Evolutionary conservation across 345 rosid genomes (phyloP).

Genomic region (Alliaria petiolata): DNA sequence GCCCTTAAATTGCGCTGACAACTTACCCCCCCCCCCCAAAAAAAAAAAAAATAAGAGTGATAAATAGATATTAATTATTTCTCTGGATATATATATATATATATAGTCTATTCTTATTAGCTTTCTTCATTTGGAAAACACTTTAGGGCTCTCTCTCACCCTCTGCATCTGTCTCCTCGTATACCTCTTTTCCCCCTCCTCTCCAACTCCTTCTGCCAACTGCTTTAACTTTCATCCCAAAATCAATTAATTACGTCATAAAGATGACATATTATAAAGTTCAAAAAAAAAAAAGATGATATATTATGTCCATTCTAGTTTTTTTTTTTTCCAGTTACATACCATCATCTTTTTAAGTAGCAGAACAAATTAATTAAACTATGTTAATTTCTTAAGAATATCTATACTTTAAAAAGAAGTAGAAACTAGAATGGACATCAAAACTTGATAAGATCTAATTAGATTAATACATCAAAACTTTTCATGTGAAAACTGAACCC

Average conservation of each 20-base stretch:
- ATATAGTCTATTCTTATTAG: slow-evolving; percentile 28
- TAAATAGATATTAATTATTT: background rate
- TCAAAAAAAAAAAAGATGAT: slow-evolving; percentile 14
- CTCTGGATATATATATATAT: background rate
- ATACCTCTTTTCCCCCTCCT: slow-evolving; percentile 20
- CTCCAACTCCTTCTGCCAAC: slow-evolving; percentile 20
- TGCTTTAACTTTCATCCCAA: slow-evolving; percentile 15
- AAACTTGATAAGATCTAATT: background rate
- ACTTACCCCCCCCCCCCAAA: background rate
- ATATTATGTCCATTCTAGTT: background rate
- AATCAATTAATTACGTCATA: background rate
- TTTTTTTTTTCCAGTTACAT: too few species aligned
- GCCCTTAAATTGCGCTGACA: slow-evolving; percentile 33
- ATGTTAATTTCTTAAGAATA: background rate
- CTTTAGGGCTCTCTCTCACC: slow-evolving; percentile 11
- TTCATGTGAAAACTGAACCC: background rate
- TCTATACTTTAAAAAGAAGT: background rate
- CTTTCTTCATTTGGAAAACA: slow-evolving; percentile 33
- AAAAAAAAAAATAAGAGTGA: slow-evolving; percentile 16
- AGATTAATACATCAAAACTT: background rate
- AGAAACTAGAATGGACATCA: too few species aligned
- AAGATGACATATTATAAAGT: background rate
- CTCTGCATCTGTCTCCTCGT: slow-evolving; percentile 33
- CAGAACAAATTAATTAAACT: too few species aligned
- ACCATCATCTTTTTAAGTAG: too few species aligned